Evolutionary conservation across 441 rosid species (phyloP), one percentile per base, ranked within the genome.

Genomic region (Erodium texanum): DNA sequence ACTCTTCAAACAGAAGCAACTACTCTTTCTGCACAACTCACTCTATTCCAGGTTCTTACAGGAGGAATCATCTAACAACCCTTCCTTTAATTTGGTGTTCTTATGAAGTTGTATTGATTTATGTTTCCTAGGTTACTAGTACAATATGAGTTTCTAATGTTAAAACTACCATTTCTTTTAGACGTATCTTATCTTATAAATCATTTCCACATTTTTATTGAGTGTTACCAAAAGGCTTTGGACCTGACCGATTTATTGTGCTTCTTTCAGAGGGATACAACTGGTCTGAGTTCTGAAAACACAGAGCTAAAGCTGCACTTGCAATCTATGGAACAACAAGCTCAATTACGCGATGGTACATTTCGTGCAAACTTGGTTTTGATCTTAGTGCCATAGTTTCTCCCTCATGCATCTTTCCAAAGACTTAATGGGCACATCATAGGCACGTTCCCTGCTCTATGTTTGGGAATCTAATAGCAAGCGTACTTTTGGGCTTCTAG

Each of bases 241-340:
- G 58, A 22, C 54, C 45, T 67, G 22, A 52, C 59, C 59, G 75
- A 66, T 24, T 14, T 68, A 66, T 77, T 71, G 22, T 76, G 65
- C 65, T 65, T 76, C 20, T 74, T 77, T 72, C 77, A 93, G 98
- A 93, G 97, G 79, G 97, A 93, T 79, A 89, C 96, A 10, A 83
- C 86, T 36, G 92, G 89, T 70, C 79, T 93, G 78, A 77, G 77
- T 62, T 71, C 85, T 72, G 98, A 93, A 76, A 93, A 90, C 80
- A 83, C 92, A 48, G 97, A 93, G 79, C 94, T 93, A 67, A 90
- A 87, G 87, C 87, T 90, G 78, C 92, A 86, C 70, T 78, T 90
- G 68, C 96, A 93, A 75, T 88, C 87, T 52, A 87, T 93, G 97
- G 98, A 93, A 78, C 94, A 90, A 70, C 96, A 90, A 73, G 94